Base-by-base conservation (phyloP, 116 monocot species). In the Dioscorea cayenensis region DNA sequence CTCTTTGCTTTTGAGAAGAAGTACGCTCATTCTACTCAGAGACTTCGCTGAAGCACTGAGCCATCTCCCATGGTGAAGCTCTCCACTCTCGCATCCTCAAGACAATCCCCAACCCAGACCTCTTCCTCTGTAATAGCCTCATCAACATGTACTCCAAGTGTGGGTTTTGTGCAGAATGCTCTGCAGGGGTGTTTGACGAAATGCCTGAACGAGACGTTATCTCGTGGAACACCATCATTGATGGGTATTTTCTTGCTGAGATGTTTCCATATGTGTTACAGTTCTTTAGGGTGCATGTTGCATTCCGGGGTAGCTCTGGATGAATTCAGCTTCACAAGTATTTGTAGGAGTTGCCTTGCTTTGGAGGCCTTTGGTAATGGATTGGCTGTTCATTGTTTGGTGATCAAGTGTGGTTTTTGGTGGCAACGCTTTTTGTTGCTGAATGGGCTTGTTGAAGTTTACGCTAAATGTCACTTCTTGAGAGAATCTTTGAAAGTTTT, bases 381-480 rank as follows among this genome's bases (percentile, higher is more conserved):
- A 20, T 60, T 73, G 27, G 25, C 8, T 28, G 63, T 73, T 28
- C 78, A 78, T 48, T 67, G 67, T 23, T 28, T 78, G 67, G 17
- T 43, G 17, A 12, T 67, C 7, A 78, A 73, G 67, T 61, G 43
- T 28, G 78, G 78, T 16, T 48, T 48, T 72, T 36, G 49, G 49
- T 21, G 48, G 35, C 36, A 73, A 43, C 48, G 61, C 75, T 23
- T 66, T 78, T 63, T 63, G 78, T 78, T 18, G 78, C 72, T n/a
- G 25, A 72, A 68, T 68, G 72, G 72, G 5, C 66, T 78, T 20
- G 48, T 73, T 20, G 60, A 78, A 49, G 72, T 68, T 49, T 78
- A 78, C 50, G 72, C 49, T 38, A 50, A 61, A 9, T 73, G 18
- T 73, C 59, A 38, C n/a, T 23, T 62, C 12, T 28, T 68, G 3